These are phyloP conservation scores for Alternaria burnsii DNA, from an alignment of 2,329 filamentous ascomycete genomes.

Conservation along the genomic window DNA sequence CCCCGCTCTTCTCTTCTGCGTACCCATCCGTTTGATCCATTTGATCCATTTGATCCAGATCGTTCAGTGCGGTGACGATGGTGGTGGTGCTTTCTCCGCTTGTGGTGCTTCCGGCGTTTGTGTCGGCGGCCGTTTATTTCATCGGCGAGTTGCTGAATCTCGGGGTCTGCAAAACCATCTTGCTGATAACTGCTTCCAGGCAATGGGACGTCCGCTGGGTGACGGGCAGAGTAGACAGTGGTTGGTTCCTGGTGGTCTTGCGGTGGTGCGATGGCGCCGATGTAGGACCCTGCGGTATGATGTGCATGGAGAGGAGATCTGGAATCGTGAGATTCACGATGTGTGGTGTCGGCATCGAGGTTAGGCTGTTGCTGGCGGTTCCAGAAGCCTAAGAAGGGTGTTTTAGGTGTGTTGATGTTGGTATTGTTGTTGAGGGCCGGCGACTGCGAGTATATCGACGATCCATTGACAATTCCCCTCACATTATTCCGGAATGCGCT, in stretches of 20 bases:
- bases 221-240: constrained; percentile 34
- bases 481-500: constrained; percentile 31
- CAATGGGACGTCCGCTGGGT: constrained; percentile 45
- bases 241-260: constrained; percentile 32
- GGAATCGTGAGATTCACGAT: constrained; percentile 38
- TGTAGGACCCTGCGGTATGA: constrained; percentile 49
- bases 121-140: constrained; percentile 53
- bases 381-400: constrained; percentile 44
- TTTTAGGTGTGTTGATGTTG: constrained; percentile 43
- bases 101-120: constrained; percentile 41
- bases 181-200: constrained; percentile 10
- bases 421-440: constrained; percentile 34
- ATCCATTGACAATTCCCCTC: constrained; percentile 46
- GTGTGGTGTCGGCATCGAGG: constrained; percentile 32
- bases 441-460: constrained; percentile 49
- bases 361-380: constrained; percentile 39
- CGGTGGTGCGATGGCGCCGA: constrained; percentile 39
- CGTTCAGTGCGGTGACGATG: constrained; percentile 24
- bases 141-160: constrained; percentile 59
- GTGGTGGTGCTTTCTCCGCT: constrained; percentile 39
- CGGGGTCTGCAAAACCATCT: constrained; percentile 58
- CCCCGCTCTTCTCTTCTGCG: constrained; percentile 33
- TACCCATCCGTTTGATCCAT: constrained; percentile 37
- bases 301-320: constrained; percentile 41
- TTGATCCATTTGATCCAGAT: constrained; percentile 17